Percentiles rank a stretch among this genome's conserved stretches.
Evolutionary conservation across 2,329 filamentous ascomycete species (phyloP).

Genomic region (Paracoccidioides lutzii): DNA sequence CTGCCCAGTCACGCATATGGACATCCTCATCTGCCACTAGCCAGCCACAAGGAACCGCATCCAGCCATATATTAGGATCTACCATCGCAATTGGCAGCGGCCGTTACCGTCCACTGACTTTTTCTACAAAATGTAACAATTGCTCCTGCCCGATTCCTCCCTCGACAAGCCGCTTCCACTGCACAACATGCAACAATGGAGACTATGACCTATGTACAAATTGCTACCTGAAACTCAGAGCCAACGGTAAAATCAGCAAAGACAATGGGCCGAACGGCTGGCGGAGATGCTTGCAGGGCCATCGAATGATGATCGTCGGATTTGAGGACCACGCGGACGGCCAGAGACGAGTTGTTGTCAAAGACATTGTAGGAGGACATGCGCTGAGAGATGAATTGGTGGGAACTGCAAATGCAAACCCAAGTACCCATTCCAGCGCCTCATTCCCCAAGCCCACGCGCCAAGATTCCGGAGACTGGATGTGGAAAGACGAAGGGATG

Average conservation of each 20-base stretch:
- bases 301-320: constrained; percentile 71
- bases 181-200: constrained; percentile 61
- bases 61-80: constrained; percentile 17
- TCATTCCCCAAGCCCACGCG: constrained; percentile 1
- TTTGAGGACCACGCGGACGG: constrained; percentile 59
- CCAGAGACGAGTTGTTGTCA: constrained; percentile 53
- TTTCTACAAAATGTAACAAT: constrained; percentile 65
- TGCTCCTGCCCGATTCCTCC: constrained; percentile 63
- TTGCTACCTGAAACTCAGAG: constrained; percentile 61
- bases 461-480: constrained; percentile 25
- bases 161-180: constrained; percentile 62
- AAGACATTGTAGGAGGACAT: constrained; percentile 65
- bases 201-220: constrained; percentile 74
- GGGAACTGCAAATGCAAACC: constrained; percentile 15
- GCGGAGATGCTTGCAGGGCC: constrained; percentile 66
- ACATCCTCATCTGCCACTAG: constrained; percentile 4
- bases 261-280: constrained; percentile 72
- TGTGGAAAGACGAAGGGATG: constrained; percentile 30
- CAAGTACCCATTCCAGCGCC: constrained; percentile 17
- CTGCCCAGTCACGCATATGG: neutral
- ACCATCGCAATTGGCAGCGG: constrained; percentile 34
- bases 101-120: constrained; percentile 54
- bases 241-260: constrained; percentile 50
- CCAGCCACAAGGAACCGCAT: constrained; percentile 13
- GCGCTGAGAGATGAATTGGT: constrained; percentile 47